A percentile compares a stretch with the other conserved stretches of the same genome.
phyloP scores from a whole-genome alignment of 169 alveolate species.

The Plasmodium fragile region DNA sequence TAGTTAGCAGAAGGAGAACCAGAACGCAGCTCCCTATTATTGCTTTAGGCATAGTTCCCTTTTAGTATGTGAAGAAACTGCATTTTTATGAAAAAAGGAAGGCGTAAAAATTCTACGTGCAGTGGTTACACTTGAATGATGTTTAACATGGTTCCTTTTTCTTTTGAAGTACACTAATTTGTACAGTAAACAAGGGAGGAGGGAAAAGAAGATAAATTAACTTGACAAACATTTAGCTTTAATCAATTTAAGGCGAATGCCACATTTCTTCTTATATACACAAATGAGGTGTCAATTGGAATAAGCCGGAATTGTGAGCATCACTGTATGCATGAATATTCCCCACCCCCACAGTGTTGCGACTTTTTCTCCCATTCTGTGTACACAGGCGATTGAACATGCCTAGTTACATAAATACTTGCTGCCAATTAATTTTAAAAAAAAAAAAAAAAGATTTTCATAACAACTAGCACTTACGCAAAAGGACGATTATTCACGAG shows the following conservation, averaged over 20 bases:
- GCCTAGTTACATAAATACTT: neutral
- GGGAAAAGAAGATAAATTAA: neutral
- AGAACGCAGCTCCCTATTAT: neutral
- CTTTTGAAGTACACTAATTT: neutral
- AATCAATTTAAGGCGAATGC: neutral
- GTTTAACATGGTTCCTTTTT: neutral
- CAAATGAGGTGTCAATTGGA: neutral
- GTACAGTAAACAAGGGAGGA: neutral
- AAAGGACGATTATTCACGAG: neutral
- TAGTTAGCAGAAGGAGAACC: constrained; percentile 49
- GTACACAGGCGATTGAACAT: neutral
- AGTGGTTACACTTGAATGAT: neutral
- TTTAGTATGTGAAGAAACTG: constrained; percentile 7
- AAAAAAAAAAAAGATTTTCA: neutral
- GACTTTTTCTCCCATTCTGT: neutral
- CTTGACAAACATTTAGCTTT: neutral
- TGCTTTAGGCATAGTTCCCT: constrained; percentile 55
- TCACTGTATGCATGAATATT: neutral
- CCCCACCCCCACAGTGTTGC: neutral
- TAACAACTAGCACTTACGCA: neutral
- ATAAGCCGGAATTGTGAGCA: neutral
- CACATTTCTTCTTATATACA: neutral
- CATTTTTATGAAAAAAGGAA: constrained; percentile 15
- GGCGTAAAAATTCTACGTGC: neutral
- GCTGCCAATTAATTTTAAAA: neutral